Conservation (phyloP, 352 stramenopile species). For the Pythium angustatum region DNA sequence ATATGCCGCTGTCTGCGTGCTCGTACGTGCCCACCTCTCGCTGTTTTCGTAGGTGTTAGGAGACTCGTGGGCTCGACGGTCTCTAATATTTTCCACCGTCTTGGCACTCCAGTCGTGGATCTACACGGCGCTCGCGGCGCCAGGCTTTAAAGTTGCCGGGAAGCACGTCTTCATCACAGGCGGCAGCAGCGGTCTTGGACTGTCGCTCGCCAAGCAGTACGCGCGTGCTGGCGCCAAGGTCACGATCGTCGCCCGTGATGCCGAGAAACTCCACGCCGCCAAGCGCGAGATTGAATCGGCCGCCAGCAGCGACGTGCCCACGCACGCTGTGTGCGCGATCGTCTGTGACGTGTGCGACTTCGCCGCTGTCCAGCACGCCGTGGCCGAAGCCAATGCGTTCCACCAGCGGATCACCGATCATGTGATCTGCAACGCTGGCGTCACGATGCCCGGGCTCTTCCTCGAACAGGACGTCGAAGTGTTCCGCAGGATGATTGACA, state of each 20-base stretch:
- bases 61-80: too few species aligned
- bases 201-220: conserved; percentile 70
- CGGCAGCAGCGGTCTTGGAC: conserved; percentile 41
- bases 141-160: conserved; percentile 46
- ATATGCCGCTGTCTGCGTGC: conserved; percentile 41
- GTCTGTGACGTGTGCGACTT: conserved; percentile 45
- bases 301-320: conserved; percentile 14
- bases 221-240: conserved; percentile 46
- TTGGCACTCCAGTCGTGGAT: conserved; percentile 47
- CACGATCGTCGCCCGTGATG: conserved; percentile 48
- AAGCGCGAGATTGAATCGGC: conserved; percentile 34
- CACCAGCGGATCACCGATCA: conserved; percentile 61
- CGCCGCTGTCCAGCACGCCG: conserved; percentile 35
- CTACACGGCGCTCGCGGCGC: conserved; percentile 47
- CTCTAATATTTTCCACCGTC: too few species aligned
- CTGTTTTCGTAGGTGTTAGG: too few species aligned
- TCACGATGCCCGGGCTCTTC: conserved; percentile 41
- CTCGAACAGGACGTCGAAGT: conserved; percentile 51
- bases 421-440: conserved; percentile 49
- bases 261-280: conserved; percentile 36
- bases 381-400: conserved; percentile 59
- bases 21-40: conserved; percentile 34
- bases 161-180: conserved; percentile 67
- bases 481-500: conserved; percentile 48
- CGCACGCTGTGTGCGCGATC: conserved; percentile 39